phyloP scores from a whole-genome alignment of 306 rosid genomes.

The Sicyos edulis region DNA sequence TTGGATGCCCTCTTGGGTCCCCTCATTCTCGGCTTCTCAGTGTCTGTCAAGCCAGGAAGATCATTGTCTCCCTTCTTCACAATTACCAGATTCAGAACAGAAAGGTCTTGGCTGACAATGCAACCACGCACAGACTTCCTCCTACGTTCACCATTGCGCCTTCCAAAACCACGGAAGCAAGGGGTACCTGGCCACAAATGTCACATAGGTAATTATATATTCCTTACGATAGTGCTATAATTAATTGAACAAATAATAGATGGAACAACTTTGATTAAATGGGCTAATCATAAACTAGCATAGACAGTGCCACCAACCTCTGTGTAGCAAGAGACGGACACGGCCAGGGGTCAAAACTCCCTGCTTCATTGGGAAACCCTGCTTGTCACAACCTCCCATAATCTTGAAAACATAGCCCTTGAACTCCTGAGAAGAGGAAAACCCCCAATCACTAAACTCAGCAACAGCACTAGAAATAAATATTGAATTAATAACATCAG shows the following conservation, averaged over 20 bases:
- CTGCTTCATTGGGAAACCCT: slow-evolving; percentile 62
- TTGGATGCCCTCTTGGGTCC: slow-evolving; percentile 66
- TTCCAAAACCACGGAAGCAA: slow-evolving; percentile 58
- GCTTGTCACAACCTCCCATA: slow-evolving; percentile 59
- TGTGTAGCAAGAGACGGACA: slow-evolving; percentile 45
- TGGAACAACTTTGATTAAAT: neutral
- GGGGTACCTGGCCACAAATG: slow-evolving; percentile 41
- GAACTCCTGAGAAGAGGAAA: slow-evolving; percentile 33
- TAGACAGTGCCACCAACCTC: slow-evolving; percentile 28
- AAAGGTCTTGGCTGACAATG: slow-evolving; percentile 55
- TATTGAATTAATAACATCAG: neutral
- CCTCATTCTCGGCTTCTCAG: slow-evolving; percentile 58
- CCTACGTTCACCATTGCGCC: slow-evolving; percentile 56
- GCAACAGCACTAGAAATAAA: neutral
- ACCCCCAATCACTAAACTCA: neutral
- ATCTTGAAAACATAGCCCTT: slow-evolving; percentile 52
- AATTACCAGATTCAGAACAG: slow-evolving; percentile 56
- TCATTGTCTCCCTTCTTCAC: slow-evolving; percentile 58
- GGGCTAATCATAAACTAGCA: neutral
- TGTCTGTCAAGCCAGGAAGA: slow-evolving; percentile 60
- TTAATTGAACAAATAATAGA: neutral
- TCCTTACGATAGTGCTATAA: neutral
- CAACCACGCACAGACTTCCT: slow-evolving; percentile 61
- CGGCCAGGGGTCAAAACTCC: slow-evolving; percentile 52
- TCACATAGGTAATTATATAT: neutral